phyloP scores from a whole-genome alignment of 176 grass and related monocot genomes.

The Tuctoria greenei region DNA sequence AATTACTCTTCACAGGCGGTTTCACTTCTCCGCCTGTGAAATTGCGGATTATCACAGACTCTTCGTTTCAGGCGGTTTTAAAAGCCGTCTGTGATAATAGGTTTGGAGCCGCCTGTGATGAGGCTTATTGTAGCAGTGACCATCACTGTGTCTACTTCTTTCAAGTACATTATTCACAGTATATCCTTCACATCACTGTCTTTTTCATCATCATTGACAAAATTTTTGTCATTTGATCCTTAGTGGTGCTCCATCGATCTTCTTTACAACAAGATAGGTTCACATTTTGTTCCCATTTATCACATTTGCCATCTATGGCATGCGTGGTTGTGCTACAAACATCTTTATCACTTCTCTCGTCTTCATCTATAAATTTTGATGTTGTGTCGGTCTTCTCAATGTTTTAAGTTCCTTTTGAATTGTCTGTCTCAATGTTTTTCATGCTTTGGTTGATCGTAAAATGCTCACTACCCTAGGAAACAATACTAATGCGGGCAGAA shows the following conservation, averaged over 20 bases:
- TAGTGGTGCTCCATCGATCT: neutral
- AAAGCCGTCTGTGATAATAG: no score
- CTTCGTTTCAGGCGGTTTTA: no score
- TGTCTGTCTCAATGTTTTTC: neutral
- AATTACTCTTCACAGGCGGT: no score
- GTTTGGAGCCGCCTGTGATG: no score
- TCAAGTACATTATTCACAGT: neutral
- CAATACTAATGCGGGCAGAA: neutral
- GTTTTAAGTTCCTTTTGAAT: neutral
- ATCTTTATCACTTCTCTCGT: neutral
- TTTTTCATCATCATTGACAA: neutral
- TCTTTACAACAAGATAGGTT: neutral
- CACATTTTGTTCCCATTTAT: neutral
- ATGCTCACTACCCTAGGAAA: neutral
- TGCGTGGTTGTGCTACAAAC: neutral
- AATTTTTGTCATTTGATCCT: neutral
- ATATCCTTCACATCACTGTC: neutral
- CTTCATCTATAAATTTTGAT: neutral
- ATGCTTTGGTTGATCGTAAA: neutral
- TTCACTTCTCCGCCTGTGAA: no score
- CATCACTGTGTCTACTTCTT: constrained; percentile 5
- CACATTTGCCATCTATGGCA: neutral
- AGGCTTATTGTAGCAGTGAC: no score
- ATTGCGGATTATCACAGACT: no score
- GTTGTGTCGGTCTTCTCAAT: neutral